Base-by-base conservation (phyloP, 1,139 yeast species). In the Candida labiduridarum region DNA sequence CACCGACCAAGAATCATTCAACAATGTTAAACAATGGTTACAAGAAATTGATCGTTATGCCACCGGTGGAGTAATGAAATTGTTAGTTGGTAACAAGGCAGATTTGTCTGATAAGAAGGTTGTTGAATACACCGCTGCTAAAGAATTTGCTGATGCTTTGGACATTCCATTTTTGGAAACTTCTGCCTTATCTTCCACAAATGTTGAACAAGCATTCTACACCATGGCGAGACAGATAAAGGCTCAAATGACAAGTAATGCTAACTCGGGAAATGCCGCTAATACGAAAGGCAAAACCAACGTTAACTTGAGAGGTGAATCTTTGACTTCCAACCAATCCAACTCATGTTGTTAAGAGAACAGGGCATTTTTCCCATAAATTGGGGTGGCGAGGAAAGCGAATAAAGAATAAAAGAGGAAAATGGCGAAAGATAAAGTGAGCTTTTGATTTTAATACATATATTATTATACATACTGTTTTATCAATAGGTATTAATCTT, bases 181-280 rank as follows among this genome's bases (percentile, higher is more conserved):
- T 11, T 88, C 96, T 33, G 99, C 99, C 33, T 84, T 92, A 69
- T 88, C 89, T 61, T 88, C 97, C 36, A 90, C 97, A 53, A 94
- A 94, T 67, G 99, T 94, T 60, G 99, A 95, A 71, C 97, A 94
- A 72, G 98, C 99, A 14, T 94, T 94, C 76, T 85, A 90, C 78
- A 90, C 97, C 58, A 94, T 94, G 99, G 97, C 99, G 9, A 87
- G 96, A 71, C 98, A 95, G 72, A 94, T 94, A 68, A 95, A 95
- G 79, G 96, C 96, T 57, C 91, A 92, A 66, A 89, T 92, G 90
- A 90, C 97, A 57, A 87, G 77, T 68, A 80, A 79, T 57, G 78
- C 80, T 46, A 65, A 77, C 42, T 72, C 75, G 47, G 75, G 77
- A 41, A 63, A 64, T 45, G 62, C 65, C 46, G 53, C 50, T 25